Evolutionary conservation across 805 yeast genomes (phyloP), one percentile per base, ranked within the genome.

Genomic region (Schwanniomyces polymorphus): DNA sequence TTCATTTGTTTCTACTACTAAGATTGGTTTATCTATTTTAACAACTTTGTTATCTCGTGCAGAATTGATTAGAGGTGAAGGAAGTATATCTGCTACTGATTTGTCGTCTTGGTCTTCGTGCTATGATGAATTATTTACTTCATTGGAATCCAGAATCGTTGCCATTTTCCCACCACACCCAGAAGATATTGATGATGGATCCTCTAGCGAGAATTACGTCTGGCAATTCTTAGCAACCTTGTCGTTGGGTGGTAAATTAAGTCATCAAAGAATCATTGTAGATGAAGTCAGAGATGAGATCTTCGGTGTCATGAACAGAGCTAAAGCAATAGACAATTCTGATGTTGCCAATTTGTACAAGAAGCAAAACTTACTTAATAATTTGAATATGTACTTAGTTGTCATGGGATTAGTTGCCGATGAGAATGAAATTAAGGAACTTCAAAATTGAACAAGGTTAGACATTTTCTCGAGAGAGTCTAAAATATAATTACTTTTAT

Each of bases 211-310:
- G 51, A 69, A 72, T 31, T 91, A 91, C 60, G 90, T 90, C 43
- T 92, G 99, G 99, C 97, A 92, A 71, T 91, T 92, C 62, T 79
- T 92, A 66, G 99, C 99, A 18, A 86, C 97, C 11, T 78, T 92
- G 50, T 92, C 98, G 0, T 74, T 92, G 52, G 92, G 97, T 51
- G 97, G 97, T 53, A 85, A 87, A 63, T 72, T 88, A 57, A 86
- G 86, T 58, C 97, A 91, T 63, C 97, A 92, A 77, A 81, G 97
- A 72, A 82, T 89, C 51, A 87, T 92, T 57, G 96, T 92, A 38
- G 97, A 91, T 65, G 97, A 90, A 64, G 91, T 90, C 25, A 82
- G 97, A 70, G 94, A 88, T 60, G 91, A 89, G 66, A 91, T 92
- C 50, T 92, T 92, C 60, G 94, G 92, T 27, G 86, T 89, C 9